Base-by-base conservation (phyloP, 352 stramenopile species). In the Phytophthora pseudosyringae region DNA sequence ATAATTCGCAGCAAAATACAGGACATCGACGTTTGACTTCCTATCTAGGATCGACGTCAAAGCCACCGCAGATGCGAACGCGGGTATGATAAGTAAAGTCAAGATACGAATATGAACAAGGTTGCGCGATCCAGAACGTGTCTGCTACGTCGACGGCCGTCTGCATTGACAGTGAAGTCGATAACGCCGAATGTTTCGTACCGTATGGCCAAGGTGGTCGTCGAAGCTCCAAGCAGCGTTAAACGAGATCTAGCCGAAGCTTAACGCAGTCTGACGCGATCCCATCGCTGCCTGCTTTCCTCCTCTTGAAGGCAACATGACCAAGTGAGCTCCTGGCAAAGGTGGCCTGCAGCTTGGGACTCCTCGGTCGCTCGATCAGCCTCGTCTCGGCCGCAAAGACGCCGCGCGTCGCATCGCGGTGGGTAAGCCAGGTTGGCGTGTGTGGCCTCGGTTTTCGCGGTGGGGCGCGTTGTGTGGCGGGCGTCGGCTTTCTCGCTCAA, bases 161-260 rank as follows among this genome's bases (percentile, higher is more conserved):
- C 40, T 60, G 36, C 18, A 52, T 44, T 43, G 39, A 61, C n/a
- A n/a, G n/a, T 43, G 31, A 61, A 52, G 40, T 32, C 29, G 18
- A 2, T 44, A 35, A 48, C 3, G 9, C 13, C 51, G 26, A 38
- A 12, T 18, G 16, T 26, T 25, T 55, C 16, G 16, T 60, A 61
- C 41, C 29, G 36, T 44, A 51, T 33, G 50, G 13, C 33, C 16
- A 41, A 41, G 10, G 2, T n/a, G 26, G 13, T 53, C 46, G 32
- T 44, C 32, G 35, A 53, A 6, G 36, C 10, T 35, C 12, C 44
- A 36, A 32, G 35, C 50, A 49, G 21, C 15, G 44, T 49, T 56
- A 63, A 63, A 41, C 55, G 21, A 49, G 21, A 53, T 26, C n/a
- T 26, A 53, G n/a, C 15, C 10, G 13, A 39, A 43, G 13, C 32